Conservation (phyloP, 768 basidiomycete species). For the Calocera viscosa region DNA sequence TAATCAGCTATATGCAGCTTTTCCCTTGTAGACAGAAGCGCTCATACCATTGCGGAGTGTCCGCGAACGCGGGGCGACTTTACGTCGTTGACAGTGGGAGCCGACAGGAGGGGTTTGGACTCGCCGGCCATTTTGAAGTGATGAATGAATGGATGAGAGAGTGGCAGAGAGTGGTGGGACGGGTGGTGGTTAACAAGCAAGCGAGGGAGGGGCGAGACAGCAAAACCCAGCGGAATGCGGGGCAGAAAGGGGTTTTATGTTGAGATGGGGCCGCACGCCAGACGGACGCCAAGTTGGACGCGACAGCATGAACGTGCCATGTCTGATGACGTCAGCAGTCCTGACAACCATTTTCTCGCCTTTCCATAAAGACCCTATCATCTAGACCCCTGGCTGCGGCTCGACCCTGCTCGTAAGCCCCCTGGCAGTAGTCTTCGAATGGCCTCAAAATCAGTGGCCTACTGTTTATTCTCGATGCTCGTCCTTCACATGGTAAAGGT, state of each 20-base stretch:
- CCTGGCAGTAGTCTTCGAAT: not conserved
- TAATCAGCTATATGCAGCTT: not conserved
- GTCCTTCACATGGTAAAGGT: too few relatives aligned
- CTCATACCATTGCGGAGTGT: slow-evolving; percentile 23
- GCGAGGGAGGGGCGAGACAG: not conserved
- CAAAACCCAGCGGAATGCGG: not conserved
- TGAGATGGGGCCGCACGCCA: not conserved
- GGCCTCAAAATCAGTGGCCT: too few relatives aligned
- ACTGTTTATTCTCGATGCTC: too few relatives aligned
- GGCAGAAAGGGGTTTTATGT: slow-evolving; percentile 1
- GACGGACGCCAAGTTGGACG: not conserved
- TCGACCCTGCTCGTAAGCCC: not conserved
- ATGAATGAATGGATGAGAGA: not conserved
- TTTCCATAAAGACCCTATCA: not conserved
- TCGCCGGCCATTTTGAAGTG: not conserved
- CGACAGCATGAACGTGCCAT: slow-evolving; percentile 9
- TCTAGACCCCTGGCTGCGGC: not conserved
- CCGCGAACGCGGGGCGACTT: slow-evolving; percentile 22
- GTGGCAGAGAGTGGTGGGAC: not conserved
- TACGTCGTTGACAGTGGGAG: slow-evolving; percentile 12
- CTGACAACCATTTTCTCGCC: not conserved
- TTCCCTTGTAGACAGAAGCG: not conserved
- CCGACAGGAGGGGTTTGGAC: slow-evolving; percentile 11
- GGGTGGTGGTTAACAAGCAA: slow-evolving; percentile 1
- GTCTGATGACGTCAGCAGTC: slow-evolving; percentile 3